A percentile compares a stretch with the other conserved stretches of the same genome.
These are phyloP conservation scores for Teunomyces kruisii DNA, from an alignment of 805 yeast genomes.

Conservation along the genomic window DNA sequence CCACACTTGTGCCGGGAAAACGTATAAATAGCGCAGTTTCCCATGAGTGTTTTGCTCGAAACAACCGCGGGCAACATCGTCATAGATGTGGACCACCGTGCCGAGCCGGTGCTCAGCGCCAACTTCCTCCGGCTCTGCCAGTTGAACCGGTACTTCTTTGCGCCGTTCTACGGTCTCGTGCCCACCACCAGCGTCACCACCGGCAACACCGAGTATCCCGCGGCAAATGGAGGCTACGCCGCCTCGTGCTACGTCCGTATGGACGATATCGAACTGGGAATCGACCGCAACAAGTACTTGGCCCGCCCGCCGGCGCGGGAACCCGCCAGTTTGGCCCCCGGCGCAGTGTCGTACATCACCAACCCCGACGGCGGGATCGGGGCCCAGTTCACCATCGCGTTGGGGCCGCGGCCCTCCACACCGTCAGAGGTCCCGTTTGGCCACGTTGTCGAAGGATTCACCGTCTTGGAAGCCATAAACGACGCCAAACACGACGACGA, in stretches of 20 bases:
- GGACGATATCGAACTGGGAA: not conserved
- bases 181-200: constrained; percentile 38
- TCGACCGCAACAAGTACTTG: not conserved
- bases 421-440: constrained; percentile 45
- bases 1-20: not conserved
- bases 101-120: constrained; percentile 37
- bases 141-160: constrained; percentile 49
- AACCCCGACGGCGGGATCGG: constrained; percentile 7
- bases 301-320: not conserved
- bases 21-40: not conserved
- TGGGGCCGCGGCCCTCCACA: constrained; percentile 21
- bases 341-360: not conserved
- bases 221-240: constrained; percentile 11
- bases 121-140: constrained; percentile 58
- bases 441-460: constrained; percentile 50
- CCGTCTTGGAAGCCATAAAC: constrained; percentile 46
- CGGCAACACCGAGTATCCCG: constrained; percentile 52
- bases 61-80: constrained; percentile 47
- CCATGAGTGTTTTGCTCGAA: constrained; percentile 43
- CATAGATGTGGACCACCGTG: constrained; percentile 42
- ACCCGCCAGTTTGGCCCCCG: not conserved
- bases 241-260: not conserved
- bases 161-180: constrained; percentile 48
- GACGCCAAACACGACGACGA: constrained; percentile 34
- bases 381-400: constrained; percentile 15